Base-by-base conservation (phyloP, 2,329 filamentous ascomycete genomes). In the Alternaria gaisen region DNA sequence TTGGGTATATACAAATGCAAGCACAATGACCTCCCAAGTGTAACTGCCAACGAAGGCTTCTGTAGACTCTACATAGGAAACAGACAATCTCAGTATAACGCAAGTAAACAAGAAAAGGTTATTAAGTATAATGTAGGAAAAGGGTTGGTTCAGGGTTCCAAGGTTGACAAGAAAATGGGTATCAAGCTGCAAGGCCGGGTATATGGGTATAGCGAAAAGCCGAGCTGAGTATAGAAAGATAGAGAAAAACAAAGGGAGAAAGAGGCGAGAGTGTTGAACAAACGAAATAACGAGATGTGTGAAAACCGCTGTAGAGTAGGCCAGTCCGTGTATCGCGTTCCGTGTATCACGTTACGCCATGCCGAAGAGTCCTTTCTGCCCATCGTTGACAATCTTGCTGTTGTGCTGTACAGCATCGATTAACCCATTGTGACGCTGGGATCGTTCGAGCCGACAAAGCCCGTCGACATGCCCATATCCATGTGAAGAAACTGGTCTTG, bases 401-500 rank as follows among this genome's bases (percentile, higher is more conserved):
- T 36, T 55, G 53, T 47, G 40, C 26, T 38, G 42, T 38, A 20
- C n/a, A 30, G 42, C n/a, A 22, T 41, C 57, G 58, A 20, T 60
- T 46, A 59, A 44, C 67, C 67, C 67, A 70, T 70, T 14, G 63
- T 63, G 3, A 65, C 63, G n/a, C 53, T 51, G 28, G 71, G 69
- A 28, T 67, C 69, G 34, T 70, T 72, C 1, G 70, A 68, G 6
- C 69, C 70, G 14, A 76, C 74, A 43, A 73, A 77, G 2, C 66
- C 68, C 12, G 69, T 57, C n/a, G 69, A 46, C 26, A 76, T 60
- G 1, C 68, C 72, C 68, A 79, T 76, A 18, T 75, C 75, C 64
- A 77, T 70, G 11, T 70, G 48, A 14, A 79, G 54, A 41, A 76
- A 79, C 40, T 69, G 69, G 44, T 79, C 75, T 58, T 69, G 69